phyloP scores from a whole-genome alignment of 805 yeast species.

The Teunomyces aglyptinius region DNA sequence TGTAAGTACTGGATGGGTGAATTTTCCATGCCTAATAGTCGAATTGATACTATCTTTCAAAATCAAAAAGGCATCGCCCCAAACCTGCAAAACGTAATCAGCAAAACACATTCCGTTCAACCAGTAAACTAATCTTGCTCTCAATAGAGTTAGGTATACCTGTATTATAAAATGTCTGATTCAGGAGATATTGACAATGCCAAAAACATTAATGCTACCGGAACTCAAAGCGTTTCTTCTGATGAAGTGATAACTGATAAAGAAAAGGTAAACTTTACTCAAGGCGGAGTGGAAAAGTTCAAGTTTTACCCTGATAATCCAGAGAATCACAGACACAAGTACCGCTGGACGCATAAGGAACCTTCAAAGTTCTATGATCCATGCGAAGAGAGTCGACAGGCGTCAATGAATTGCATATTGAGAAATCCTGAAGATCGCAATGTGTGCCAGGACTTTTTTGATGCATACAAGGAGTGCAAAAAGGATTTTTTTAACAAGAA shows the following conservation, averaged over 20 bases:
- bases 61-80: neutral
- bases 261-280: conserved; percentile 52
- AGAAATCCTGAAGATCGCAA: conserved; percentile 64
- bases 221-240: conserved; percentile 8
- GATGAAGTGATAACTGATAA: conserved; percentile 34
- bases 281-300: conserved; percentile 50
- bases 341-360: conserved; percentile 68
- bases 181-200: neutral
- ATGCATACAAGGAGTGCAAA: conserved; percentile 90
- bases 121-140: neutral
- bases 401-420: conserved; percentile 83
- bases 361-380: conserved; percentile 90
- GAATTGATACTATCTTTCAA: no score
- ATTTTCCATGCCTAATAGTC: conserved; percentile 1
- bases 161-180: neutral
- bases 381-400: conserved; percentile 83
- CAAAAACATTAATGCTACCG: neutral
- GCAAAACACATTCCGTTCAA: neutral
- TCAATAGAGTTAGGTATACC: no score
- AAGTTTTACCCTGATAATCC: conserved; percentile 90
- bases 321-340: conserved; percentile 63
- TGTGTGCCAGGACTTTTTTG: conserved; percentile 76
- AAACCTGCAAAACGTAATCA: neutral
- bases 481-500: conserved; percentile 44
- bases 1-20: conserved; percentile 16